These are phyloP conservation scores for Ceratobasidium papillatum DNA, from an alignment of 1,284 basidiomycete genomes.

Conservation along the genomic window DNA sequence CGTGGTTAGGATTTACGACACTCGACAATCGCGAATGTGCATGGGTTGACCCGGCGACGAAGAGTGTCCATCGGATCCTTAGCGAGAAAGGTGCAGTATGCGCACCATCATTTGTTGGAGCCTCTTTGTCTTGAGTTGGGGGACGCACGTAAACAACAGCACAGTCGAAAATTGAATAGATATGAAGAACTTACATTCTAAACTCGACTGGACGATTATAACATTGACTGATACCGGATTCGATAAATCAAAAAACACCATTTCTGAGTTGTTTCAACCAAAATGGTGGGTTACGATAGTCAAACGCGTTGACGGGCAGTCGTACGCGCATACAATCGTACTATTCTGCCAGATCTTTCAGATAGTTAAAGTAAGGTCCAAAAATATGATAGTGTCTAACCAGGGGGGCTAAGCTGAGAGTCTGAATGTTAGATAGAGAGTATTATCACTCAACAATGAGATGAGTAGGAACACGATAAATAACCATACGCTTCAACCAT, in stretches of 20 bases:
- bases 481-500: background rate
- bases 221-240: no score
- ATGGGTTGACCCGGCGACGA: slow-evolving; percentile 89
- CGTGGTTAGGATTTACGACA: slow-evolving; percentile 77
- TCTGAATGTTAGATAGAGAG: background rate
- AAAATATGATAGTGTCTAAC: background rate
- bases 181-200: background rate
- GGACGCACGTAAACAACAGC: background rate
- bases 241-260: no score
- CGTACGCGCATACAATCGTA: no score
- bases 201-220: no score
- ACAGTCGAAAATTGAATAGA: background rate
- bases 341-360: no score
- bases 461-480: background rate
- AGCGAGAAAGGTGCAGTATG: slow-evolving; percentile 84
- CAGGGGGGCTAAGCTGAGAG: no score
- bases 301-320: no score
- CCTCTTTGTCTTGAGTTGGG: slow-evolving; percentile 76
- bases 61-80: slow-evolving; percentile 81
- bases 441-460: background rate
- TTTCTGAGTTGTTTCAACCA: no score
- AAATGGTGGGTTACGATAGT: no score
- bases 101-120: slow-evolving; percentile 84
- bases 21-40: slow-evolving; percentile 86
- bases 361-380: no score